A percentile compares a stretch with the other conserved stretches of the same genome.
Conservation (phyloP, 306 rosid genomes). For the Castanea sativa region DNA sequence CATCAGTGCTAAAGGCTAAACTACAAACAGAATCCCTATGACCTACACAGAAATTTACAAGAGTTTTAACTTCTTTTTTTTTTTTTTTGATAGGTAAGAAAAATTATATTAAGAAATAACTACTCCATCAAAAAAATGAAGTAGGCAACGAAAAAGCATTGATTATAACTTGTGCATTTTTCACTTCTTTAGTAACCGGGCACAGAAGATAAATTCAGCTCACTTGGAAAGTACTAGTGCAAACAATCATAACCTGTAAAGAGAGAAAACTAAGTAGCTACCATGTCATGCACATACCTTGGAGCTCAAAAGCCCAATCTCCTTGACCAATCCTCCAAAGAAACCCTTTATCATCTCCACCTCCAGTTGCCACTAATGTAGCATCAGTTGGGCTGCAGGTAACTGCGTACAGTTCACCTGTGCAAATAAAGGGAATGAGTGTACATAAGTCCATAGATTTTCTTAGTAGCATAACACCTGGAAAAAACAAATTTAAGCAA, state of each 20-base stretch:
- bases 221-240: not conserved
- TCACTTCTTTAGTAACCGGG: not conserved
- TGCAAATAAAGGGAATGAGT: constrained; percentile 16
- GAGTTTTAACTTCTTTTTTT: not conserved
- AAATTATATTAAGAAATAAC: too few relatives aligned
- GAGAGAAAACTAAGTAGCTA: constrained; percentile 5
- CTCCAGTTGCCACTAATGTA: constrained; percentile 80
- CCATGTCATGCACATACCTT: constrained; percentile 39
- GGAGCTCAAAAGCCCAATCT: constrained; percentile 82
- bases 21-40: constrained; percentile 70
- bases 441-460: constrained; percentile 7
- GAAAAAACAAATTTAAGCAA: not conserved
- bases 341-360: constrained; percentile 85
- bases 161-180: constrained; percentile 2
- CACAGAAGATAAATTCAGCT: not conserved
- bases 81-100: too few relatives aligned
- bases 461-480: not conserved
- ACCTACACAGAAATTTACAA: constrained; percentile 46
- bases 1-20: constrained; percentile 79
- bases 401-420: constrained; percentile 80
- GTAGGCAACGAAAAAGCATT: constrained; percentile 3
- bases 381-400: constrained; percentile 76
- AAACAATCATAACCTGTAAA: not conserved
- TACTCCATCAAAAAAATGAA: not conserved
- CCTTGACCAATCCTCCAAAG: constrained; percentile 82